Evolutionary conservation across 2,329 filamentous ascomycete species (phyloP).

Genomic region (Diaporthe vaccinii): DNA sequence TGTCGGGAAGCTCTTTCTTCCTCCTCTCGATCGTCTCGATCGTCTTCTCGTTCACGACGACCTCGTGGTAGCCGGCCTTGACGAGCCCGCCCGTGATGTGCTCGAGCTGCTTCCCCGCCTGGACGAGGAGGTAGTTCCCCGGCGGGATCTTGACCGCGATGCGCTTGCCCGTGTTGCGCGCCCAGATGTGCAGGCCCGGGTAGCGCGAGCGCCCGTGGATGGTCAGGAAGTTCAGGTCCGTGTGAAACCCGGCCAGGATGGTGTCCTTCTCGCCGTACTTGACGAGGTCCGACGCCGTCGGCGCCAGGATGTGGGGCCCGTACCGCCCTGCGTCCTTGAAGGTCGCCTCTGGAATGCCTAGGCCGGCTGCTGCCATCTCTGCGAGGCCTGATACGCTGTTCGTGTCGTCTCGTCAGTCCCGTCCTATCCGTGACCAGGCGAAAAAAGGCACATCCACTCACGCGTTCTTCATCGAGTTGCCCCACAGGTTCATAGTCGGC

Average conservation of each 20-base stretch:
- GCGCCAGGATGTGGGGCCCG: conserved; percentile 72
- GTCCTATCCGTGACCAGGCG: no score
- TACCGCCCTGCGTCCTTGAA: conserved; percentile 70
- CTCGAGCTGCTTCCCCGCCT: conserved; percentile 74
- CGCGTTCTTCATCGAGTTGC: conserved; percentile 71
- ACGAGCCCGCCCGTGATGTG: conserved; percentile 72
- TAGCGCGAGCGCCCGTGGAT: conserved; percentile 75
- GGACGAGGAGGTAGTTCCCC: conserved; percentile 71
- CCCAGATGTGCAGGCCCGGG: conserved; percentile 74
- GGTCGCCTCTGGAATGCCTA: conserved; percentile 65
- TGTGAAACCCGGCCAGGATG: conserved; percentile 74
- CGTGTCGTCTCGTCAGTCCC: neutral
- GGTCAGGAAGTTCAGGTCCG: conserved; percentile 75
- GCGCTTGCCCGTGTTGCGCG: conserved; percentile 71
- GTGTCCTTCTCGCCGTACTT: conserved; percentile 68
- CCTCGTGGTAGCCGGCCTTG: conserved; percentile 74
- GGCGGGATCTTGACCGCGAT: conserved; percentile 71
- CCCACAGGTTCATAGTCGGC: conserved; percentile 70
- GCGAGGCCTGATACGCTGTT: conserved; percentile 67
- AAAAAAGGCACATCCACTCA: conserved; percentile 56
- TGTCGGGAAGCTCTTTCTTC: conserved; percentile 56
- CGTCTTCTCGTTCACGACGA: conserved; percentile 69
- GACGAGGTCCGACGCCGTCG: conserved; percentile 69
- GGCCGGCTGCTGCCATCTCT: conserved; percentile 70
- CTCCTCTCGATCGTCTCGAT: conserved; percentile 61